Evolutionary conservation across 345 rosid species (phyloP).

Genomic region (Eutrema yunnanense): DNA sequence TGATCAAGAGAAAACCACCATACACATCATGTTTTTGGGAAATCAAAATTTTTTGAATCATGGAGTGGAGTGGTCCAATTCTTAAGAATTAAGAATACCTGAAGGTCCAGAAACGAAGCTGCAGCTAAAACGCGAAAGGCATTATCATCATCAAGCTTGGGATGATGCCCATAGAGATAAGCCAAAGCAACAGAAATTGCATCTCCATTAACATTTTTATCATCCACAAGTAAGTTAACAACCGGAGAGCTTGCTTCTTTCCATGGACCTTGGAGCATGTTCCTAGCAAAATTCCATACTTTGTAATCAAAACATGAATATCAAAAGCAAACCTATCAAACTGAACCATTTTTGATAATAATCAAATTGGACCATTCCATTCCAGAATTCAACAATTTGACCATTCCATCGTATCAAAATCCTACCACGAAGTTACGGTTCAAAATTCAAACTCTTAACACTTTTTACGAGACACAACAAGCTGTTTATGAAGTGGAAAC

Average conservation of each 20-base stretch:
- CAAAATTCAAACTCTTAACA: neutral
- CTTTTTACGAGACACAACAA: neutral
- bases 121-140: slow-evolving; percentile 95
- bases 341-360: neutral
- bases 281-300: slow-evolving; percentile 37
- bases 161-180: slow-evolving; percentile 79
- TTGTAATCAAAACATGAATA: neutral
- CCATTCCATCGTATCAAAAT: neutral
- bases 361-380: neutral
- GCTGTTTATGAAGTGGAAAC: neutral
- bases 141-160: slow-evolving; percentile 78
- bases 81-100: slow-evolving; percentile 39
- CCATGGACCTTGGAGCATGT: slow-evolving; percentile 96
- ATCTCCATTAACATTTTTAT: slow-evolving; percentile 81
- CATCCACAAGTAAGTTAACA: slow-evolving; percentile 73
- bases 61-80: no score
- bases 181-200: slow-evolving; percentile 84
- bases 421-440: neutral
- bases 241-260: slow-evolving; percentile 83
- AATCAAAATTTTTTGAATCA: no score
- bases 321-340: slow-evolving; percentile 4
- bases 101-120: slow-evolving; percentile 97
- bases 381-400: neutral
- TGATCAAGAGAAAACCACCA: neutral
- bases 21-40: neutral